Base-by-base conservation (phyloP, 1,284 basidiomycete species). In the Omphalotus olearius region DNA sequence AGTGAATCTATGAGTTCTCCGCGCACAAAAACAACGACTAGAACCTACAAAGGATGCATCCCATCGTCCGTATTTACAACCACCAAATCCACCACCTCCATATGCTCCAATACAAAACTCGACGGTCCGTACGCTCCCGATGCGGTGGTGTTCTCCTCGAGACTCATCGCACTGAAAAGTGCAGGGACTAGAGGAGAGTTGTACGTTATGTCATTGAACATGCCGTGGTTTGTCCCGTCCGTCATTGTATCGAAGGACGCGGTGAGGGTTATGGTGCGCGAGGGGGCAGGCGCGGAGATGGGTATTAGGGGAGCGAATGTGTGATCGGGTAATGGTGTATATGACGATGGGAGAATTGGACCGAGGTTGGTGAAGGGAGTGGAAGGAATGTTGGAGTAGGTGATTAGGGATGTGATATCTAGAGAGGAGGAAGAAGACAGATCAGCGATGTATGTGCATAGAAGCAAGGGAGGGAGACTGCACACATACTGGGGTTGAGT, bases 371-470 rank as follows among this genome's bases (percentile, higher is more conserved):
- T 78, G 45, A 79, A 56, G 3, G 74, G 57, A 4, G 77, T 69
- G 11, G 72, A 74, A 3, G 73, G 17, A n/a, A 7, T 2, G 7
- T 9, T 33, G 47, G 67, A 63, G 72, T 93, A 93, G 1, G 80
- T 82, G 54, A 91, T 76, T 0, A 78, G 82, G 4, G 91, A 75
- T 4, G 93, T 95, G 60, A 86, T 70, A 67, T 96, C 88, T 89
- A 55, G 40, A 37, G 7, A 7, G 2, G n/a, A 18, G 41, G 2
- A 23, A 26, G 37, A 35, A 18, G 9, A 6, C 13, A 35, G 1
- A 36, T n/a, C 17, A n/a, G 6, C 18, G 25, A 28, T 3, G 45
- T 4, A 25, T 3, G 28, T 4, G 20, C 1, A 26, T n/a, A n/a
- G n/a, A n/a, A n/a, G n/a, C n/a, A n/a, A n/a, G n/a, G n/a, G 14